Evolutionary conservation across 148 eudicot genomes (phyloP).

Genomic region (Heliamphora exappendiculata): DNA sequence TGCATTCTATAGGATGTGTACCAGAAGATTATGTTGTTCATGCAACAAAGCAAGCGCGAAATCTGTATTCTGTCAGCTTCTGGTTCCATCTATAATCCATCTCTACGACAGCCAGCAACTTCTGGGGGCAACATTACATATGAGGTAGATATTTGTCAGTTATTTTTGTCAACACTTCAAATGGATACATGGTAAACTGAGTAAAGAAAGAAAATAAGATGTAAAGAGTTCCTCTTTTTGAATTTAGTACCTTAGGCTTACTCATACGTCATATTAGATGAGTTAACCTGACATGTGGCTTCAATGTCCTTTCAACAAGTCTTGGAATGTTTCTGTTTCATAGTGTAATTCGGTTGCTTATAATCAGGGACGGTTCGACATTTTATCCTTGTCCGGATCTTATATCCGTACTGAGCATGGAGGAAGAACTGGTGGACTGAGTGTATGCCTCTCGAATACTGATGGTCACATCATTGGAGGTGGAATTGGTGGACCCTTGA

Average conservation of each 20-base stretch:
- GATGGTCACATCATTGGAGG: slow-evolving; percentile 68
- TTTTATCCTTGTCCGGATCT: slow-evolving; percentile 64
- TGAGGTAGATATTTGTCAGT: slow-evolving; percentile 40
- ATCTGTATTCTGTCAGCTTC: slow-evolving; percentile 81
- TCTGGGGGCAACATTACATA: slow-evolving; percentile 70
- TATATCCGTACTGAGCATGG: slow-evolving; percentile 55
- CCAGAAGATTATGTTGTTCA: slow-evolving; percentile 63
- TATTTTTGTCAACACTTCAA: neutral
- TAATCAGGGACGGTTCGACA: slow-evolving; percentile 63
- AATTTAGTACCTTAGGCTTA: neutral
- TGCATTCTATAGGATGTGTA: slow-evolving; percentile 49
- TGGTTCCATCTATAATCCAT: slow-evolving; percentile 63
- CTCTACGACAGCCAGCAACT: slow-evolving; percentile 66
- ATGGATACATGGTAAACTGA: neutral
- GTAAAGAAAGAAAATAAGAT: neutral
- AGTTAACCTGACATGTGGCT: neutral
- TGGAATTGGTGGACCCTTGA: slow-evolving; percentile 63
- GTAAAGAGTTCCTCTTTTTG: neutral
- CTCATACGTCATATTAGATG: neutral
- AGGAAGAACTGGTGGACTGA: slow-evolving; percentile 60
- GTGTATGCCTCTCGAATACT: slow-evolving; percentile 46
- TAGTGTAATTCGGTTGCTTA: neutral
- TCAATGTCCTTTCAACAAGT: neutral
- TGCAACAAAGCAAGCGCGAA: slow-evolving; percentile 69
- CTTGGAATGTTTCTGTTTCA: neutral